Base-by-base conservation (phyloP, 2,329 filamentous ascomycete species). In the Septoria petroselini region DNA sequence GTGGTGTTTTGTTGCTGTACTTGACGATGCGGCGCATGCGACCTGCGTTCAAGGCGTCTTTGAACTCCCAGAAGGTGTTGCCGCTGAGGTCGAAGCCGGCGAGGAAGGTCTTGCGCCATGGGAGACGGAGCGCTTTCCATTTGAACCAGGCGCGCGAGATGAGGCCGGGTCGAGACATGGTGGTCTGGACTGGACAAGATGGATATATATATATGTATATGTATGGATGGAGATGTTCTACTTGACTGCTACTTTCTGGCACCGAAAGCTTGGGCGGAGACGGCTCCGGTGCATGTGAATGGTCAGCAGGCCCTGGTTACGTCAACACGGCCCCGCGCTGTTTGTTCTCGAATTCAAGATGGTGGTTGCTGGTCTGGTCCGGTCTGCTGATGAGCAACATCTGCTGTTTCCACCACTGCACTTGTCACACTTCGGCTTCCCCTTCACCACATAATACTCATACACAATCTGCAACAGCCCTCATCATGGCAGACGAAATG, bases 61-160 rank as follows among this genome's bases (percentile, higher is more conserved):
- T 79, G 67, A 84, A 84, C 62, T 83, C 81, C 81, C 81, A 85
- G 66, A 77, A 85, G 7, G 81, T 84, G 67, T 84, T 84, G 53
- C 81, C 81, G 15, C 74, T 65, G 40, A 85, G 73, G 66, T 85
- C 81, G 58, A 75, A 72, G 62, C 81, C 81, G 41, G 78, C 76
- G 30, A 84, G 72, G 69, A 77, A 81, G 44, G 73, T 75, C 64
- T 73, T 76, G 54, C 82, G 72, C 82, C 82, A 84, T 38, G 82
- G 82, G 29, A 85, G 72, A 54, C 73, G 73, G 48, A 83, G 70
- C 62, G 74, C 74, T 66, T 82, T 84, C 81, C 81, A 85, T 67
- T 74, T 76, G 60, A 76, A 78, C 80, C 80, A 85, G 42, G 81
- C 68, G 52, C 65, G 63, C 41, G 58, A 65, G 44, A 76, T 44